Conservation (phyloP, 208 protist genomes). For the Trypanosoma congolense region DNA sequence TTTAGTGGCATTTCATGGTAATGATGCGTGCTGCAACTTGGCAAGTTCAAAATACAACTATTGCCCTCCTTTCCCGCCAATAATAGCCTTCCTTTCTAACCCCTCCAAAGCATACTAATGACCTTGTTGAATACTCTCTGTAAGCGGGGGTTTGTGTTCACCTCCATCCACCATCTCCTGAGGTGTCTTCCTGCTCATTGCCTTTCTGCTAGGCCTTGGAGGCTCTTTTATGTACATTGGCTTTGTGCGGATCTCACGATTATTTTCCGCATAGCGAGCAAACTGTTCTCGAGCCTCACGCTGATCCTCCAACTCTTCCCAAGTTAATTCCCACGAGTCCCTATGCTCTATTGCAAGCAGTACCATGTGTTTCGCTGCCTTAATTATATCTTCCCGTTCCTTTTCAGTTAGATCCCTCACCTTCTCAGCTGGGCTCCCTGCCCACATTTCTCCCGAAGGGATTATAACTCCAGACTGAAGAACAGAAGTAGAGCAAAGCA, state of each 20-base stretch:
- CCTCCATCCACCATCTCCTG: slow-evolving; percentile 64
- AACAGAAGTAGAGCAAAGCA: slow-evolving; percentile 85
- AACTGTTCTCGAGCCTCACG: slow-evolving; percentile 68
- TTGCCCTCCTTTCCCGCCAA: no score
- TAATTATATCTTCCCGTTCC: slow-evolving; percentile 84
- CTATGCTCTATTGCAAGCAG: slow-evolving; percentile 85
- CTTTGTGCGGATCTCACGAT: slow-evolving; percentile 69
- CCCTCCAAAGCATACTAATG: no score
- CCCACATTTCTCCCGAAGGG: slow-evolving; percentile 90
- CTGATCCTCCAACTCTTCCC: slow-evolving; percentile 84
- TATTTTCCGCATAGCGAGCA: slow-evolving; percentile 58
- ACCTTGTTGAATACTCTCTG: slow-evolving; percentile 52
- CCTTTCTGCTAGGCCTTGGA: slow-evolving; percentile 72
- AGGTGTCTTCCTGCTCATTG: slow-evolving; percentile 64
- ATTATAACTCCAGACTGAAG: slow-evolving; percentile 81
- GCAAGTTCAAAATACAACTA: no score
- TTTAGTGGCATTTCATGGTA: no score
- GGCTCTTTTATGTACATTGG: slow-evolving; percentile 90
- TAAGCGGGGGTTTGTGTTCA: slow-evolving; percentile 54
- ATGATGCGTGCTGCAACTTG: no score
- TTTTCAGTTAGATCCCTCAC: slow-evolving; percentile 81
- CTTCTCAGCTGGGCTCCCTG: slow-evolving; percentile 87
- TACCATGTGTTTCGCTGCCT: slow-evolving; percentile 87
- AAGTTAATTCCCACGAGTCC: slow-evolving; percentile 86
- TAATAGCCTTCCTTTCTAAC: no score